Evolutionary conservation across 441 rosid species (phyloP).

Genomic region (Isatis lusitanica): DNA sequence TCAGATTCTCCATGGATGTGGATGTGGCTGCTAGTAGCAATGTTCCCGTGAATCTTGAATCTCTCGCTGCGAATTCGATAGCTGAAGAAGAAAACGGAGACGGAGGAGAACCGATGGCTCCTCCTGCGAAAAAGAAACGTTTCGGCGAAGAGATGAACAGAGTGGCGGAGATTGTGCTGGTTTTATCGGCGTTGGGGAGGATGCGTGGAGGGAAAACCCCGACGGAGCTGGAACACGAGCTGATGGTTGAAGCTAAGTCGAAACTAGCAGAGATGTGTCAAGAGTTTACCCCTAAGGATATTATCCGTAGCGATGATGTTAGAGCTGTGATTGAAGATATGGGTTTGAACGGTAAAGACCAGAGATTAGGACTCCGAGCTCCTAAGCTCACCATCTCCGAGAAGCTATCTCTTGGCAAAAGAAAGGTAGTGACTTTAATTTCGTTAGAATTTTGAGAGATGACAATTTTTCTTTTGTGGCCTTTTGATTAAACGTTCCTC

Average conservation of each 20-base stretch:
- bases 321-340: slow-evolving; percentile 75
- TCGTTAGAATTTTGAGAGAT: not conserved
- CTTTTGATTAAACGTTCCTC: not conserved
- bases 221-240: slow-evolving; percentile 57
- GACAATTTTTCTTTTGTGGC: not conserved
- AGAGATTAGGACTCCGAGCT: slow-evolving; percentile 58
- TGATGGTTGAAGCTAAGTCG: slow-evolving; percentile 87
- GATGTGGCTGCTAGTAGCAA: slow-evolving; percentile 25
- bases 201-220: slow-evolving; percentile 71
- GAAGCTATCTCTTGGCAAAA: slow-evolving; percentile 57
- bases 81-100: slow-evolving; percentile 42
- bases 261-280: slow-evolving; percentile 58
- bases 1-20: slow-evolving; percentile 40
- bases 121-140: slow-evolving; percentile 47
- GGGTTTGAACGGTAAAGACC: slow-evolving; percentile 71
- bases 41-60: slow-evolving; percentile 6
- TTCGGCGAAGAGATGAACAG: slow-evolving; percentile 43
- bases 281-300: slow-evolving; percentile 61
- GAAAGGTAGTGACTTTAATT: slow-evolving; percentile 52
- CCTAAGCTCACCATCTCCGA: slow-evolving; percentile 66
- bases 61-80: slow-evolving; percentile 18
- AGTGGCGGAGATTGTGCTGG: slow-evolving; percentile 88
- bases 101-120: not conserved
- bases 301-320: slow-evolving; percentile 54
- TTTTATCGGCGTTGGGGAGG: slow-evolving; percentile 72